Conservation (phyloP, 164 flowering plant species). For the Piper longum region DNA sequence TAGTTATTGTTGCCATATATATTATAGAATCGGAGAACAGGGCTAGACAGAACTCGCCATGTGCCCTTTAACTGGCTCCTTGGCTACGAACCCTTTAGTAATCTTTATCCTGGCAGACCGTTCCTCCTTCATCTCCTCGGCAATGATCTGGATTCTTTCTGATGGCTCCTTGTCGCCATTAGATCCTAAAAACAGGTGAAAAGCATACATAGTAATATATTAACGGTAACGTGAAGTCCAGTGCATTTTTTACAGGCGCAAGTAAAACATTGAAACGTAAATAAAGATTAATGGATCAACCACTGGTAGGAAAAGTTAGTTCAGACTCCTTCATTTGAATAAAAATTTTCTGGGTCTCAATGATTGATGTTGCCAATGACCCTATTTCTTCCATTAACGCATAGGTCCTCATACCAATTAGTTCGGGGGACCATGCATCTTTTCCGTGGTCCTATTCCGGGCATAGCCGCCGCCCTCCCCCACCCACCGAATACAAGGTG, state of each 20-base stretch:
- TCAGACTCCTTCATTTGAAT: too few species aligned
- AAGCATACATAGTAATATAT: too few species aligned
- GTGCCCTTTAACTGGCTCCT: slow-evolving; percentile 90
- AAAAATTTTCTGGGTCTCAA: background rate
- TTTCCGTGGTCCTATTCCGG: background rate
- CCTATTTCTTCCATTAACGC: background rate
- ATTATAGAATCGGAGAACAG: slow-evolving; percentile 8
- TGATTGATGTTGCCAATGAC: background rate
- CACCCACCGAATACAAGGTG: background rate
- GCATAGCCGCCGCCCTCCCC: background rate
- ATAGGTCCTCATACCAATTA: background rate
- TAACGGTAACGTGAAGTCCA: too few species aligned
- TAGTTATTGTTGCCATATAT: background rate
- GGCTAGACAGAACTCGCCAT: slow-evolving; percentile 61
- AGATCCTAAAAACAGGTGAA: slow-evolving; percentile 32
- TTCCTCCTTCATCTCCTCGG: slow-evolving; percentile 50
- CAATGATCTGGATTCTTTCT: slow-evolving; percentile 35
- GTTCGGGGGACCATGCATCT: background rate
- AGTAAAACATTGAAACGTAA: too few species aligned
- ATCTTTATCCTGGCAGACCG: slow-evolving; percentile 56
- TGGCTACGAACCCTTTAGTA: slow-evolving; percentile 84
- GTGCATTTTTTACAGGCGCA: too few species aligned
- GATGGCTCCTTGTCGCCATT: slow-evolving; percentile 25
- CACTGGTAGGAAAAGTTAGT: too few species aligned
- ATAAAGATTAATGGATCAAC: too few species aligned